phyloP scores from a whole-genome alignment of 805 yeast species.

The Yarrowia porcina region DNA sequence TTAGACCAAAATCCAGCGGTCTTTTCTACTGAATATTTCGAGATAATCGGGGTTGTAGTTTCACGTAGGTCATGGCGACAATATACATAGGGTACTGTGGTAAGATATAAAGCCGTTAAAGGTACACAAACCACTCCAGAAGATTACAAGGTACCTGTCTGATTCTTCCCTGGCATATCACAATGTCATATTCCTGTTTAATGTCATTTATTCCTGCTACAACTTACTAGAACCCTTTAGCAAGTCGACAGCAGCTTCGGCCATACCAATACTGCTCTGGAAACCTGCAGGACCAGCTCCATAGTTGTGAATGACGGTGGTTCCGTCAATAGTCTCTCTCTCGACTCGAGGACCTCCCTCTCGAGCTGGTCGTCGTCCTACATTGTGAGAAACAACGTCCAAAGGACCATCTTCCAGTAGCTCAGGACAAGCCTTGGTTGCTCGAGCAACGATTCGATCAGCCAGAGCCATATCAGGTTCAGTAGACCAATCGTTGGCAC shows the following conservation, averaged over 20 bases:
- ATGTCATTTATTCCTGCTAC: not conserved
- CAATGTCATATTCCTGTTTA: not conserved
- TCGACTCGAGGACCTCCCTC: constrained; percentile 75
- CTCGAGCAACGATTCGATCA: constrained; percentile 58
- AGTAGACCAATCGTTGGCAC: constrained; percentile 58
- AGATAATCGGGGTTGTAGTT: too few species aligned
- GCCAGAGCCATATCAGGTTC: constrained; percentile 58
- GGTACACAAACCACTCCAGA: too few species aligned
- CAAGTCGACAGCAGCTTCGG: constrained; percentile 44
- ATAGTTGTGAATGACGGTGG: constrained; percentile 61
- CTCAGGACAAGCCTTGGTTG: constrained; percentile 48
- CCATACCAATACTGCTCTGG: constrained; percentile 68
- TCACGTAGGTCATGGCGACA: too few species aligned
- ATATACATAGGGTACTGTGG: too few species aligned
- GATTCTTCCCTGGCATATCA: not conserved
- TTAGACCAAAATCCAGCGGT: too few species aligned
- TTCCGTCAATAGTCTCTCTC: constrained; percentile 43
- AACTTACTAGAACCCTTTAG: not conserved
- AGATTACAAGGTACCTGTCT: too few species aligned
- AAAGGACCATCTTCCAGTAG: constrained; percentile 38
- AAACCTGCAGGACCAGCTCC: constrained; percentile 80
- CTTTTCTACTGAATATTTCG: too few species aligned
- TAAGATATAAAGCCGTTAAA: too few species aligned
- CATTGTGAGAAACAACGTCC: constrained; percentile 60
- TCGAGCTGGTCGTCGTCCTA: constrained; percentile 75